These are phyloP conservation scores for Pleurotus giganteus DNA, from an alignment of 768 basidiomycete genomes.

Conservation along the genomic window DNA sequence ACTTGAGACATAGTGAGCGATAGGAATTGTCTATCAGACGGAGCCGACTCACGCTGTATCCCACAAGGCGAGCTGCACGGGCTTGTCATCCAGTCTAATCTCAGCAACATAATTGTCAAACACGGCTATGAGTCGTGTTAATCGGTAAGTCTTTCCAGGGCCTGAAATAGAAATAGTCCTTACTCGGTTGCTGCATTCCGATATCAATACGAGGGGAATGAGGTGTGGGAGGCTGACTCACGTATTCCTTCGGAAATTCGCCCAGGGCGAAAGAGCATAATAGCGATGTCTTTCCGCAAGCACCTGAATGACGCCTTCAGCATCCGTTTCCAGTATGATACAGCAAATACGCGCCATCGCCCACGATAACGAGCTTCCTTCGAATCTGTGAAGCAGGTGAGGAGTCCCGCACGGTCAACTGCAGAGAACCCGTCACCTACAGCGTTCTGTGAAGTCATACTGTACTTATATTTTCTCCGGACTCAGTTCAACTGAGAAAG, in stretches of 20 bases:
- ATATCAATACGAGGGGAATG: conserved; percentile 11
- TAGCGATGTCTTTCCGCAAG: conserved; percentile 94
- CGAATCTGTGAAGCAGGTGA: conserved; percentile 60
- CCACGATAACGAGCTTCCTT: conserved; percentile 94
- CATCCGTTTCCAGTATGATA: conserved; percentile 12
- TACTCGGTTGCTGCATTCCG: conserved; percentile 55
- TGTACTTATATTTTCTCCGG: conserved; percentile 8
- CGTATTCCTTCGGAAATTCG: conserved; percentile 96
- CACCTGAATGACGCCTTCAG: conserved; percentile 51
- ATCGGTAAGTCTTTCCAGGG: conserved; percentile 15
- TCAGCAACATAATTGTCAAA: conserved; percentile 99
- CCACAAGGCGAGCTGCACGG: conserved; percentile 96
- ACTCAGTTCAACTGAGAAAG: conserved; percentile 10
- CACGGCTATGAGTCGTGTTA: conserved; percentile 56
- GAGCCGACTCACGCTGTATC: conserved; percentile 87
- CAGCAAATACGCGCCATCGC: conserved; percentile 70
- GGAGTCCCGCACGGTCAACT: not conserved
- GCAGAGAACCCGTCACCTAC: conserved; percentile 1
- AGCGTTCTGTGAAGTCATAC: conserved; percentile 10
- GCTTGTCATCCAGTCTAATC: conserved; percentile 95
- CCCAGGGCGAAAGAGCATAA: conserved; percentile 91
- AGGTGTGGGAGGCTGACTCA: conserved; percentile 38
- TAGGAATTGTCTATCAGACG: conserved; percentile 9
- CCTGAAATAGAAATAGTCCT: conserved; percentile 22
- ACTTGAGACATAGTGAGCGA: conserved; percentile 37